Base-by-base conservation (phyloP, 2,329 filamentous ascomycete genomes). In the Aspergillus brasiliensis region DNA sequence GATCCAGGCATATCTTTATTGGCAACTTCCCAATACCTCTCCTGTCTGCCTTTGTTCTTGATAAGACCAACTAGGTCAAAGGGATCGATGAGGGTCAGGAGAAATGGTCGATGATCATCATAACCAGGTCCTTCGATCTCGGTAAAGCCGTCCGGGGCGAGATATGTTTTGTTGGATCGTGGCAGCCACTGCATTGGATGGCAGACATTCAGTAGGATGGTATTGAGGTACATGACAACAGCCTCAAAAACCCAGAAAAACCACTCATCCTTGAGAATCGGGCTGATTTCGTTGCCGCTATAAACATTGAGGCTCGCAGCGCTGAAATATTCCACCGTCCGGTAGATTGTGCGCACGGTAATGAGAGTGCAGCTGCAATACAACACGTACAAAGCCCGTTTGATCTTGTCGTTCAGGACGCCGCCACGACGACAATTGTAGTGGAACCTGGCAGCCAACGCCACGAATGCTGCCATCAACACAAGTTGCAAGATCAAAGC, bases 241-340 rank as follows among this genome's bases (percentile, higher is more conserved):
- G 77, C 78, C 64, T 86, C 84, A 59, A 86, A 84, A 31, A 84
- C 72, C 78, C 81, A 86, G 61, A 85, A 82, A 63, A 80, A 83
- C 66, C 78, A 78, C 58, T 86, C 83, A 51, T 82, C 76, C 44
- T 74, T 75, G 55, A 74, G 56, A 15, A 73, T 42, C 1, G 72
- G 71, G 28, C 67, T 71, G 27, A 74, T 78, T 69, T 58, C 76
- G 62, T 66, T 68, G 63, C 51, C 73, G 71, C 59, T 74, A 68
- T 69, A 77, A 74, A 60, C 62, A 38, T 68, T 74, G 59, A 74
- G 56, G 44, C 67, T 71, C 1, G 72, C 69, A 1, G 69, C 69
- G 7, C 62, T 66, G 62, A 80, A 79, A 56, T 81, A 83, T 59
- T 85, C 81, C 19, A 84, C 80, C 0, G 82, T 78, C 5, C 84